Base-by-base conservation (phyloP, 108 stramenopile species). In the Schizochytrium sp. region DNA sequence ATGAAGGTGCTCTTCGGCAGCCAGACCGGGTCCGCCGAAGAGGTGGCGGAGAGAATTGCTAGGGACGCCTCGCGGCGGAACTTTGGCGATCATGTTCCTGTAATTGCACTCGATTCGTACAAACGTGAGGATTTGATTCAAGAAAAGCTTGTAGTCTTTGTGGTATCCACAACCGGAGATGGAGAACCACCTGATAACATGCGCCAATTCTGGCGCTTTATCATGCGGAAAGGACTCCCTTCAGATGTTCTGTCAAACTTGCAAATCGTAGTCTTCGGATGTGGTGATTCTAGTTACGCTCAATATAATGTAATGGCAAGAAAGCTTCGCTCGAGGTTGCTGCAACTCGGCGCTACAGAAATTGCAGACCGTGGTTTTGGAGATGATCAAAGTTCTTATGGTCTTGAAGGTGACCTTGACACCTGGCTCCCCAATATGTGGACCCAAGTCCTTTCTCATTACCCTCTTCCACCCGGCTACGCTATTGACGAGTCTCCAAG, bases 121-220 rank as follows among this genome's bases (percentile, higher is more conserved):
- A 8, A 47, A 40, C 46, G 17, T 12, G 46, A 57, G 28, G 4
- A 45, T 17, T 49, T 88, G 0, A 57, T 41, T 19, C 13, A 5
- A 28, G 28, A 38, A n/a, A 17, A 42, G 3, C 4, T 61, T 3
- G 90, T 88, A 3, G 57, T 90, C 38, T 88, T 90, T n/a, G 90
- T 90, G 72, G 90, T 61, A 17, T 7, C 90, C 4, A 90, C 90
- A 13, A 90, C 90, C 8, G 90, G 90, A 3, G 90, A 90, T 72
- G 90, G 90, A 13, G 90, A 88, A 3, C 46, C 61, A 0, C 90
- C 90, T 0, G 88, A 88, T 38, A 88, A 72, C 55, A 90, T 90
- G 90, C 89, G 73, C 4, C 38, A 60, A 40, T 90, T 90, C 42
- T 90, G 90, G 90, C 40, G 72, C 10, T 88, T 90, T 12, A 17